Evolutionary conservation across 148 eudicot genomes (phyloP).

Genomic region (Heliamphora exappendiculata): DNA sequence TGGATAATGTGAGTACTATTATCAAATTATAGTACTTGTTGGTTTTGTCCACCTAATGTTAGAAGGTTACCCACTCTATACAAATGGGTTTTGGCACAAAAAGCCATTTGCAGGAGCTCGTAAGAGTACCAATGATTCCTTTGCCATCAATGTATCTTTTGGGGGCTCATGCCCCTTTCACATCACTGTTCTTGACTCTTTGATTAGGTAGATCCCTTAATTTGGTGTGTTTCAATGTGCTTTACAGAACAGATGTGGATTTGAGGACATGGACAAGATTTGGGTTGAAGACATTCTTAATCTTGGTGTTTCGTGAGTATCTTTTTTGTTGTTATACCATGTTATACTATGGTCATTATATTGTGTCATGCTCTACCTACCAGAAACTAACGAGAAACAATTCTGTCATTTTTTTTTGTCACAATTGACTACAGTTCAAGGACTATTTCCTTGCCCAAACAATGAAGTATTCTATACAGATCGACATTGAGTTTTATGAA

Average conservation of each 20-base stretch:
- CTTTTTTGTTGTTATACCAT: not conserved
- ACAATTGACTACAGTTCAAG: conserved; percentile 6
- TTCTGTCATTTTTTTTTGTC: not conserved
- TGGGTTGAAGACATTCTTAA: conserved; percentile 92
- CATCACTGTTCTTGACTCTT: not conserved
- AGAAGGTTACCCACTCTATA: not conserved
- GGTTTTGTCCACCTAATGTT: not conserved
- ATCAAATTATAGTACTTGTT: not conserved
- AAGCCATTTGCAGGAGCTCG: not conserved
- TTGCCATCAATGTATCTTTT: not conserved
- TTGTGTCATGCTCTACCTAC: not conserved
- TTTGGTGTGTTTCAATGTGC: conserved; percentile 8
- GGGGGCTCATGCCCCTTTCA: not conserved
- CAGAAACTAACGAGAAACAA: not conserved
- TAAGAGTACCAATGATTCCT: not conserved
- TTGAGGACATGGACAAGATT: conserved; percentile 88
- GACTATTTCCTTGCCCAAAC: not conserved
- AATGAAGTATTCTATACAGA: not conserved
- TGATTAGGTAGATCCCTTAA: not conserved
- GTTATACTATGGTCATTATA: not conserved
- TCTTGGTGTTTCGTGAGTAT: conserved; percentile 92
- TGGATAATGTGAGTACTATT: not conserved
- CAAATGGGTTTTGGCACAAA: not conserved
- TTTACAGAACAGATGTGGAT: conserved; percentile 94
- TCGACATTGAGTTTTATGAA: not conserved